phyloP scores from a whole-genome alignment of 164 flowering plant species.

The Stephania yunnanensis region DNA sequence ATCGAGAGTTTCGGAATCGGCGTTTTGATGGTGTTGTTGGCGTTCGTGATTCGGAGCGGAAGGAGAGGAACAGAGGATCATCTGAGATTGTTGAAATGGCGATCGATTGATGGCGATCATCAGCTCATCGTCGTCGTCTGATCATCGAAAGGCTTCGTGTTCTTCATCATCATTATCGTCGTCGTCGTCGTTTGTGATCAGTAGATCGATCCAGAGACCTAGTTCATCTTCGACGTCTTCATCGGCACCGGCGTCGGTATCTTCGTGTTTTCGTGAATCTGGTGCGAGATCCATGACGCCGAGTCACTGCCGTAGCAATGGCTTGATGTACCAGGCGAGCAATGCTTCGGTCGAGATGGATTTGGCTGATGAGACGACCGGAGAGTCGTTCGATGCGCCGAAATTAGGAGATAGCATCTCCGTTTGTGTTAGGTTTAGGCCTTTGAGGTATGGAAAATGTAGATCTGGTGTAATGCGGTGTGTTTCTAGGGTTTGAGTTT shows the following conservation, averaged over 20 bases:
- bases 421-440: slow-evolving; percentile 88
- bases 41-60: background rate
- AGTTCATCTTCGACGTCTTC: slow-evolving; percentile 51
- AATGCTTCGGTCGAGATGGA: slow-evolving; percentile 41
- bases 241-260: slow-evolving; percentile 38
- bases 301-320: slow-evolving; percentile 22
- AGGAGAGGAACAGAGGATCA: background rate
- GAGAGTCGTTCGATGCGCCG: slow-evolving; percentile 45
- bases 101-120: background rate
- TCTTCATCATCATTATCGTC: slow-evolving; percentile 57
- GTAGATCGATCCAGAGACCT: slow-evolving; percentile 51
- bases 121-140: slow-evolving; percentile 27
- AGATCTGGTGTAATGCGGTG: slow-evolving; percentile 37
- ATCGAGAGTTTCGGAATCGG: background rate
- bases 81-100: too few relatives aligned
- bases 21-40: background rate
- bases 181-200: slow-evolving; percentile 48
- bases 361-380: slow-evolving; percentile 45
- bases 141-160: slow-evolving; percentile 47
- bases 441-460: slow-evolving; percentile 56
- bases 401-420: slow-evolving; percentile 72
- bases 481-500: slow-evolving; percentile 14
- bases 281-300: slow-evolving; percentile 74
- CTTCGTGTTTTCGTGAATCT: slow-evolving; percentile 10
- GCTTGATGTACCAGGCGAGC: slow-evolving; percentile 18